Percentiles rank a stretch among this genome's conserved stretches.
phyloP scores from a whole-genome alignment of 2,329 filamentous ascomycete genomes.

The Raffaelea albimanens region DNA sequence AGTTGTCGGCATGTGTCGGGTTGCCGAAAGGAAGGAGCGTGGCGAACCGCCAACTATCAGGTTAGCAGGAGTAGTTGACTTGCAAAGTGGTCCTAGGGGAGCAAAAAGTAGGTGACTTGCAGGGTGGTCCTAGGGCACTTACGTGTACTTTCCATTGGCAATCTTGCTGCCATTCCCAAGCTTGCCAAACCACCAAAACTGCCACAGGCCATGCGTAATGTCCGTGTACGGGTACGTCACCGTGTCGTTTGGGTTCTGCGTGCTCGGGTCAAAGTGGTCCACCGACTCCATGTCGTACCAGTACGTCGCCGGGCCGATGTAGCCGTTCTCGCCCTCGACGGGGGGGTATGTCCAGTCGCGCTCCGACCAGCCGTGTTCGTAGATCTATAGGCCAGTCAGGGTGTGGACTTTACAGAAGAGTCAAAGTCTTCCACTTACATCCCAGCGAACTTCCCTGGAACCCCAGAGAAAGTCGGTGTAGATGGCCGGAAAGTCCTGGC shows the following conservation, averaged over 20 bases:
- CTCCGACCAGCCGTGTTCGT: constrained; percentile 14
- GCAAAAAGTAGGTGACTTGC: neutral
- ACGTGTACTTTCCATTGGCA: constrained; percentile 22
- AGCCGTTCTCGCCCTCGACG: constrained; percentile 13
- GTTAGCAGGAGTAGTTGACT: neutral
- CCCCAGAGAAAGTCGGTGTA: constrained; percentile 8
- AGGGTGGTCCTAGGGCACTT: neutral
- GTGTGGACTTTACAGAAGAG: no score
- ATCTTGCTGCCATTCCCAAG: constrained; percentile 20
- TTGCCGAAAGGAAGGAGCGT: neutral
- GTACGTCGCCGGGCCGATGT: constrained; percentile 14
- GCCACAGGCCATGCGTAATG: constrained; percentile 11
- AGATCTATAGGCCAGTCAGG: constrained; percentile 6
- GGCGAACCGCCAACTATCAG: neutral
- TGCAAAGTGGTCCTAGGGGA: neutral
- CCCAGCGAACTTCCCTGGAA: constrained; percentile 19
- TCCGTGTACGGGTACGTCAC: constrained; percentile 12
- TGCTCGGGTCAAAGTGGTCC: neutral
- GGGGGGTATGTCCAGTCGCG: constrained; percentile 17
- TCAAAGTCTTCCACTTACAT: constrained; percentile 13
- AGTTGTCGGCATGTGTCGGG: neutral
- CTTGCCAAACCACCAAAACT: constrained; percentile 14
- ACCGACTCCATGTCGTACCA: neutral
- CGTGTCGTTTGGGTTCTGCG: constrained; percentile 6
- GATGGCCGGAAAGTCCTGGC: constrained; percentile 20